Evolutionary conservation across 441 rosid species (phyloP).

Genomic region (Aleurites moluccanus): DNA sequence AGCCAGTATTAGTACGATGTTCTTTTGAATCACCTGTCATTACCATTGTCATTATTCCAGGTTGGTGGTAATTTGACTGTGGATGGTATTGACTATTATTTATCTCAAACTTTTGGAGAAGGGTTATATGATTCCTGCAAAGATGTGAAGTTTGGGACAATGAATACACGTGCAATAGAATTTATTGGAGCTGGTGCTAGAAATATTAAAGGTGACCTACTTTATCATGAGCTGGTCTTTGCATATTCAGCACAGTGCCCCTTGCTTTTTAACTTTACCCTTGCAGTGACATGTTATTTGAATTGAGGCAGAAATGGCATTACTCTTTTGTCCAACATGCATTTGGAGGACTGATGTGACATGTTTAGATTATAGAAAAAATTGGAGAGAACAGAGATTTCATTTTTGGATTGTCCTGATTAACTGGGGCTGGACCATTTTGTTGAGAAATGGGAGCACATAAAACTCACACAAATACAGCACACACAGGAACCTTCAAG

Average conservation of each 20-base stretch:
- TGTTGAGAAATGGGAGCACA: no score
- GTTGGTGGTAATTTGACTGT: slow-evolving; percentile 71
- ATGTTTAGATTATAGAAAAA: not conserved
- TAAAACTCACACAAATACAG: no score
- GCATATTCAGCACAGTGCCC: not conserved
- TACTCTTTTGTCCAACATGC: not conserved
- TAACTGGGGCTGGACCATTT: not conserved
- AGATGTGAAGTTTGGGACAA: slow-evolving; percentile 89
- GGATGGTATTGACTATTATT: slow-evolving; percentile 70
- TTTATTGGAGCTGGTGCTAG: slow-evolving; percentile 85
- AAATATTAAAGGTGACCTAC: slow-evolving; percentile 55
- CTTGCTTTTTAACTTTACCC: not conserved
- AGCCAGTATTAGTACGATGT: not conserved
- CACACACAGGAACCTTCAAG: no score
- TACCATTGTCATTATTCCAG: slow-evolving; percentile 50
- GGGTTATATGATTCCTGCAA: slow-evolving; percentile 80
- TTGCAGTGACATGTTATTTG: not conserved
- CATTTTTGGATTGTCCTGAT: not conserved
- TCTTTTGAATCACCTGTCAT: not conserved
- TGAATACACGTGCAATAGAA: slow-evolving; percentile 79
- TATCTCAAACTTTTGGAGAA: slow-evolving; percentile 71
- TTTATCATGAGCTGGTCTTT: slow-evolving; percentile 10
- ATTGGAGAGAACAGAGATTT: not conserved
- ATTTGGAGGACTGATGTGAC: not conserved
- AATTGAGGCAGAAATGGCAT: not conserved